Evolutionary conservation across 257 asterid genomes (phyloP).

Genomic region (Scutellaria minor): DNA sequence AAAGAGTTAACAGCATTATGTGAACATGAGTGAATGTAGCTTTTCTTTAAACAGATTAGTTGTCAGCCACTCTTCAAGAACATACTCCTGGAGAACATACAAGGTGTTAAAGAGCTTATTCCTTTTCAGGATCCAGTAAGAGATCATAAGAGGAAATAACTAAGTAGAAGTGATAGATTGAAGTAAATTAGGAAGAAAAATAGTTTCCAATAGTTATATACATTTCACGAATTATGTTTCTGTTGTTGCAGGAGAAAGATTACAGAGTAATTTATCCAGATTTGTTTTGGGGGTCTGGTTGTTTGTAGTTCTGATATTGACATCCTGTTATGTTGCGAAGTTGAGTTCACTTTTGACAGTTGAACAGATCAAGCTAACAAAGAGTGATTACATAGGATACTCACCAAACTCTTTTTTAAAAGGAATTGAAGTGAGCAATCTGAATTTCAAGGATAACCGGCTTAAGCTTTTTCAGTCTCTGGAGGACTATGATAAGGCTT

Average conservation of each 20-base stretch:
- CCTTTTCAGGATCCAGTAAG: no score
- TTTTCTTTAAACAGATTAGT: no score
- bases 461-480: constrained; percentile 10
- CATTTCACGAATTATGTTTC: background rate
- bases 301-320: constrained; percentile 51
- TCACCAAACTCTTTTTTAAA: constrained; percentile 17
- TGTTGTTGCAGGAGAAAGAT: constrained; percentile 47
- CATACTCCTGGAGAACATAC: no score
- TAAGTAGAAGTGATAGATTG: no score
- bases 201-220: background rate
- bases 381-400: constrained; percentile 39
- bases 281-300: constrained; percentile 54
- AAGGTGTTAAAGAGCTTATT: no score
- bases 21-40: no score
- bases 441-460: constrained; percentile 33
- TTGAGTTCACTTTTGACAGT: constrained; percentile 56
- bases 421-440: constrained; percentile 26
- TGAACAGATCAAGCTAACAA: constrained; percentile 37
- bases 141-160: no score
- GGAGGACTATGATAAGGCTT: constrained; percentile 30
- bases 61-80: no score
- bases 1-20: no score
- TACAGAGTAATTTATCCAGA: constrained; percentile 47
- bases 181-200: background rate
- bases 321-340: constrained; percentile 55